A percentile compares a stretch with the other conserved stretches of the same genome.
Evolutionary conservation across 192 early-diverging fungal genomes (phyloP).

Genomic region (Jimgerdemannia flammicorona): DNA sequence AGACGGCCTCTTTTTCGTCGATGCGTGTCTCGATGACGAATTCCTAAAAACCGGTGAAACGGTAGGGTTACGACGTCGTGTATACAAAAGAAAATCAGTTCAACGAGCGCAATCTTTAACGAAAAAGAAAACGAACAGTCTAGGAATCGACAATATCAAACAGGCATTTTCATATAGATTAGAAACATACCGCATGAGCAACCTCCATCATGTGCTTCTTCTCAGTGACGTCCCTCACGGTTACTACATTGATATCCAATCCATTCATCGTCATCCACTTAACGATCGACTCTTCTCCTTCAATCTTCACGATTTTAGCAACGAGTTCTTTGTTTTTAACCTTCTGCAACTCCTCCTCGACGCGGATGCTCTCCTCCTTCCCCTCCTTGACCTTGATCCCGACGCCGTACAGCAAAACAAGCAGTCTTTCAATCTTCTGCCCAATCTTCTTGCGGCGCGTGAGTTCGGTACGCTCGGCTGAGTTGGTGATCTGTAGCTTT

Average conservation of each 20-base stretch:
- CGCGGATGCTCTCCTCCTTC: slow-evolving; percentile 15
- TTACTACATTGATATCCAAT: slow-evolving; percentile 41
- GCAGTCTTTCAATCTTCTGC: slow-evolving; percentile 26
- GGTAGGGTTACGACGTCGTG: not conserved
- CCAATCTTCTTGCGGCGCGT: slow-evolving; percentile 25
- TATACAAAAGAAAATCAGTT: not conserved
- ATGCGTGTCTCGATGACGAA: slow-evolving; percentile 37
- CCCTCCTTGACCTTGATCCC: slow-evolving; percentile 26
- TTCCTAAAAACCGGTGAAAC: slow-evolving; percentile 15
- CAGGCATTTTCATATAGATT: no score
- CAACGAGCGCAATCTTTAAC: no score
- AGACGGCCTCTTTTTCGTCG: slow-evolving; percentile 18
- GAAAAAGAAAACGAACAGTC: no score
- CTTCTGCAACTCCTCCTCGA: not conserved
- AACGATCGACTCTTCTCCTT: slow-evolving; percentile 12
- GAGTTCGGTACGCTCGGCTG: slow-evolving; percentile 11
- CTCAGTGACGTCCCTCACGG: slow-evolving; percentile 30
- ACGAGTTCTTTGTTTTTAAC: not conserved
- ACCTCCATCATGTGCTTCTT: slow-evolving; percentile 39
- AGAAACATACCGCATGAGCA: slow-evolving; percentile 30
- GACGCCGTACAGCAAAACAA: slow-evolving; percentile 24
- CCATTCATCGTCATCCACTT: slow-evolving; percentile 28
- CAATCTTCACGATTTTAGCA: slow-evolving; percentile 1
- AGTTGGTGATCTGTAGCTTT: slow-evolving; percentile 28
- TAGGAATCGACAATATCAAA: no score